Conservation (phyloP, 2,329 filamentous ascomycete species). For the Stromatinia cepivora region DNA sequence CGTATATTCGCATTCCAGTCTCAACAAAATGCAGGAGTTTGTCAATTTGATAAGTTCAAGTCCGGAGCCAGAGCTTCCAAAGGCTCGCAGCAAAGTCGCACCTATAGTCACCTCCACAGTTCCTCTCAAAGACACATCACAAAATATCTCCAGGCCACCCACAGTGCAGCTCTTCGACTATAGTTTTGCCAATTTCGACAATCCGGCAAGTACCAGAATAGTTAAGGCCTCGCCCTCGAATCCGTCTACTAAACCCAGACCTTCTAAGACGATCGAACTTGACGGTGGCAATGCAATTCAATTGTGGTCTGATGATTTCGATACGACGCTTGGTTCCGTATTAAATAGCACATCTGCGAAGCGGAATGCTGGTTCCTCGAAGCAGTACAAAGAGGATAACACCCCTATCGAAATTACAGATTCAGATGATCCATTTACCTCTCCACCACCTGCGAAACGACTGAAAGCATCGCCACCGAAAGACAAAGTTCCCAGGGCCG, state of each 20-base stretch:
- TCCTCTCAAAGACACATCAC: background rate
- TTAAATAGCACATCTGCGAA: conserved; percentile 1
- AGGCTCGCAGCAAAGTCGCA: conserved; percentile 6
- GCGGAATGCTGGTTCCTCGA: background rate
- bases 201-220: background rate
- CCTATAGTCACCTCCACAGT: background rate
- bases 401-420: conserved; percentile 29
- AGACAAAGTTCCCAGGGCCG: conserved; percentile 14
- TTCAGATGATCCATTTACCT: conserved; percentile 39
- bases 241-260: background rate
- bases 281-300: conserved; percentile 10
- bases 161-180: background rate
- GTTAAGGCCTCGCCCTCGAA: background rate
- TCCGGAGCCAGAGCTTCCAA: conserved; percentile 14
- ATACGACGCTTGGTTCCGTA: conserved; percentile 41
- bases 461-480: conserved; percentile 4
- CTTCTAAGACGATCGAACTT: background rate
- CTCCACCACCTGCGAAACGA: conserved; percentile 24
- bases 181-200: background rate
- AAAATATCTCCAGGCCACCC: background rate
- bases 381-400: background rate
- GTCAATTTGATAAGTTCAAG: conserved; percentile 18
- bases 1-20: background rate
- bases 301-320: conserved; percentile 43
- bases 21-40: background rate